Conservation (phyloP, 2,329 filamentous ascomycete species). For the Trichoderma breve region DNA sequence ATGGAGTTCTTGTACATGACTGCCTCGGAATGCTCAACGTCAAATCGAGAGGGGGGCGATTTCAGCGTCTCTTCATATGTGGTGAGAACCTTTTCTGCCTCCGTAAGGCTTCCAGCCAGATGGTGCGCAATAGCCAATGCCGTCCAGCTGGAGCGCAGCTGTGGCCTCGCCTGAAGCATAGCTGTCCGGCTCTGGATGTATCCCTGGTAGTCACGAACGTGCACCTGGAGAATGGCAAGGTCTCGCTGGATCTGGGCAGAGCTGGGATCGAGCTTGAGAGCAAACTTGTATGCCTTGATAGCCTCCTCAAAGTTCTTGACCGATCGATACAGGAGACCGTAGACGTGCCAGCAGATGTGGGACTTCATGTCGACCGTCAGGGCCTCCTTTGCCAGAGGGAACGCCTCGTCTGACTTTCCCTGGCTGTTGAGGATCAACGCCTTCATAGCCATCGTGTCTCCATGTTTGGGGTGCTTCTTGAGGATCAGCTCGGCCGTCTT, state of each 20-base stretch:
- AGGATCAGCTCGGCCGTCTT: slow-evolving; percentile 97
- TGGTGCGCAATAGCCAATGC: slow-evolving; percentile 94
- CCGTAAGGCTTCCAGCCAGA: slow-evolving; percentile 75
- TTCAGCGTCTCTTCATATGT: slow-evolving; percentile 95
- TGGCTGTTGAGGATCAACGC: slow-evolving; percentile 92
- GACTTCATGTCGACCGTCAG: slow-evolving; percentile 97
- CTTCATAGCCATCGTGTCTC: slow-evolving; percentile 98
- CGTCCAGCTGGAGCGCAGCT: slow-evolving; percentile 91
- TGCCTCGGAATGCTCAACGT: slow-evolving; percentile 92
- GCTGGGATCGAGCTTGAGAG: slow-evolving; percentile 88
- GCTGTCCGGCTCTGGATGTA: slow-evolving; percentile 85
- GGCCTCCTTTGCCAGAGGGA: slow-evolving; percentile 86
- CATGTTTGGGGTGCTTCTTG: slow-evolving; percentile 91
- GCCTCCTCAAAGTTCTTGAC: slow-evolving; percentile 99
- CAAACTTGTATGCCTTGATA: slow-evolving; percentile 98
- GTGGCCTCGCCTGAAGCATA: slow-evolving; percentile 83
- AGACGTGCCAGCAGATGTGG: slow-evolving; percentile 99
- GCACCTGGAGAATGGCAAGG: slow-evolving; percentile 86
- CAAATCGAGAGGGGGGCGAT: slow-evolving; percentile 68
- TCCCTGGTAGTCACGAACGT: slow-evolving; percentile 93
- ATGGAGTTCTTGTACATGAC: slow-evolving; percentile 92
- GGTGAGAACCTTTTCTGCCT: slow-evolving; percentile 86
- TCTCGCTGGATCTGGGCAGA: slow-evolving; percentile 92
- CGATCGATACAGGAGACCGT: slow-evolving; percentile 87
- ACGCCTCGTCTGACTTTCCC: slow-evolving; percentile 91